Base-by-base conservation (phyloP, 1,139 yeast species). In the Yamadazyma oceani region DNA sequence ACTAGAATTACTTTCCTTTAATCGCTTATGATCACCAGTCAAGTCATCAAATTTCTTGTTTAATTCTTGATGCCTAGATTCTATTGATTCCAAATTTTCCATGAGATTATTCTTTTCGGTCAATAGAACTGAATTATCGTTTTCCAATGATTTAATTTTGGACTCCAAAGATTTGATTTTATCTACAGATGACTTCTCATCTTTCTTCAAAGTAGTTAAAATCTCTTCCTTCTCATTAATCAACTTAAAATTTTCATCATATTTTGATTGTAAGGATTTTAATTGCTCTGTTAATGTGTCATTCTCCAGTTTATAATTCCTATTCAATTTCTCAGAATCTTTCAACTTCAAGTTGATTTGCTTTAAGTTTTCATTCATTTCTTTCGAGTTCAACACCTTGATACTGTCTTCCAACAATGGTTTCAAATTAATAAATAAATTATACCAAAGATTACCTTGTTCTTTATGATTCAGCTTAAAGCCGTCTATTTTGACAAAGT, bases 381-480 rank as follows among this genome's bases (percentile, higher is more conserved):
- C 69, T 40, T 75, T 78, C 10, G 75, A 66, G 48, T 75, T 82
- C 37, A 75, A 65, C 1, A 80, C 77, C 47, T 80, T 82, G 13
- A 66, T 64, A 0, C 88, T 75, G 8, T 85, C 86, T 41, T 80
- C 82, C 17, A 89, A 63, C 35, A 90, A 62, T 0, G 98, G 97
- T 48, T 85, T 85, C 50, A 92, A 68, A 40, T 79, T 77, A 24
- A 80, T 69, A 46, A 82, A 82, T 34, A 92, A 67, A 37, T 74
- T 78, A 66, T 87, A 85, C 98, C 98, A 92, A 8, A 86, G 86
- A 55, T 84, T 83, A 9, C 70, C 60, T 34, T 37, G 41, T 9
- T 39, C 31, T n/a, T 36, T 34, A 15, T 27, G 30, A 2, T 36
- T 27, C 4, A 46, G 40, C 37, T 71, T 66, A n/a, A 81, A 58